phyloP scores from a whole-genome alignment of 225 moss, liverwort and hornwort genomes.

The Anthoceros angustus region DNA sequence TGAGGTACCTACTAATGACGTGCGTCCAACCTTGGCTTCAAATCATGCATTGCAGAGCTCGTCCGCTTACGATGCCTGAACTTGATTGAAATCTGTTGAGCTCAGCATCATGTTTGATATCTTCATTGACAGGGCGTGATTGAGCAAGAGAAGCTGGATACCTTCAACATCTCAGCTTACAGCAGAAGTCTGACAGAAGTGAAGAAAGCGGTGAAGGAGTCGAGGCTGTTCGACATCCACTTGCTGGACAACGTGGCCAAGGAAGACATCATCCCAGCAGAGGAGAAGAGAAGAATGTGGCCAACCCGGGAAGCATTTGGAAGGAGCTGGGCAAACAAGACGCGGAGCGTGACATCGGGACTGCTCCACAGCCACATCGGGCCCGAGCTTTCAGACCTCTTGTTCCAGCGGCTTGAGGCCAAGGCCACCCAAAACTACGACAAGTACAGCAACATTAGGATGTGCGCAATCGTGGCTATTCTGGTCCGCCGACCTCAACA shows the following conservation, averaged over 20 bases:
- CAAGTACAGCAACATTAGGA: constrained; percentile 1
- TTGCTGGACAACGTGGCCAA: constrained; percentile 8
- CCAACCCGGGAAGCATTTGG: constrained; percentile 3
- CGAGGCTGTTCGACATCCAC: constrained; percentile 14
- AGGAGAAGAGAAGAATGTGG: constrained; percentile 3
- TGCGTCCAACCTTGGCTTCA: neutral
- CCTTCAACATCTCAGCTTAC: constrained; percentile 21
- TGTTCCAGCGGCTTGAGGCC: neutral
- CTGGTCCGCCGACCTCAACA: neutral
- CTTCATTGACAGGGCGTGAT: constrained; percentile 17
- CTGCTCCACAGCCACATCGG: constrained; percentile 9
- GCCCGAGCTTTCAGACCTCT: neutral
- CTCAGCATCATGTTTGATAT: neutral
- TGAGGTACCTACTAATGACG: constrained; percentile 10
- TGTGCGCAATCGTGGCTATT: constrained; percentile 4
- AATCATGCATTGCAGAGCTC: neutral
- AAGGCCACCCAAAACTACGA: constrained; percentile 4
- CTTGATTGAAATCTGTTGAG: neutral
- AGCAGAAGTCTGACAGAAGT: constrained; percentile 20
- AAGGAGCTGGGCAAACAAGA: neutral
- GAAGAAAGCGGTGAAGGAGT: constrained; percentile 17
- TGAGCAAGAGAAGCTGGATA: constrained; percentile 12
- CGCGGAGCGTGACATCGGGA: neutral
- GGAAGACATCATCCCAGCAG: neutral
- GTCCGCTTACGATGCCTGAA: neutral